Evolutionary conservation across 2,329 filamentous ascomycete species (phyloP), one percentile per base, ranked within the genome.

Genomic region (Pseudopithomyces maydicus): DNA sequence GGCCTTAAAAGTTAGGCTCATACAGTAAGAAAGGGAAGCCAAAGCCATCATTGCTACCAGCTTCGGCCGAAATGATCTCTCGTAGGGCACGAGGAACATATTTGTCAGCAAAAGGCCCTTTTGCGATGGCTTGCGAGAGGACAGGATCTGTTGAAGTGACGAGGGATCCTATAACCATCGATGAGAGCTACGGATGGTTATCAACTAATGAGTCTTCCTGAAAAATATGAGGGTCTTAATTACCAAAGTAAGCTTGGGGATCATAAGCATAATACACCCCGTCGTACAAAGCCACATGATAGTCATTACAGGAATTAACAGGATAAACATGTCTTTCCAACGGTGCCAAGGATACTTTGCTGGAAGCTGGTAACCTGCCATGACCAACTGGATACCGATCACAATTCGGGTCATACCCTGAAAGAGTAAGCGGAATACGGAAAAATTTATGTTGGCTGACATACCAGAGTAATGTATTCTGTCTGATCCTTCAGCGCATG

Each of bases 101-200:
- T 57, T 85, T 86, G 63, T 88, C 85, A 0, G 86, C 7, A 80
- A 61, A 88, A 87, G 0, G 84, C 82, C 0, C 85, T 85, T 67
- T 88, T 88, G 85, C 86, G 15, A 88, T 80, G 23, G 84, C 84
- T 63, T 87, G 85, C 0, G 84, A 86, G 5, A 88, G 75, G n/a
- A 88, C 78, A 0, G 85, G 85, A 57, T 88, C 86, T 0, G 85
- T 88, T 54, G 81, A 86, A 2, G 85, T 86, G 11, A 87, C 84
- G 49, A 83, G 86, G 0, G 85, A 84, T 2, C 80, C 85, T 57
- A 88, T 85, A 19, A 85, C 84, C 39, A 88, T 73, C 1, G 83
- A 79, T 2, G 66, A 57, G 14, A 72, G 57, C 14, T 85, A 75
- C 0, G 81, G 80, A 10, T 88, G 57, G 22, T 83, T 82, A 0